Base-by-base conservation (phyloP, 768 basidiomycete species). In the Flagelloscypha sp. region DNA sequence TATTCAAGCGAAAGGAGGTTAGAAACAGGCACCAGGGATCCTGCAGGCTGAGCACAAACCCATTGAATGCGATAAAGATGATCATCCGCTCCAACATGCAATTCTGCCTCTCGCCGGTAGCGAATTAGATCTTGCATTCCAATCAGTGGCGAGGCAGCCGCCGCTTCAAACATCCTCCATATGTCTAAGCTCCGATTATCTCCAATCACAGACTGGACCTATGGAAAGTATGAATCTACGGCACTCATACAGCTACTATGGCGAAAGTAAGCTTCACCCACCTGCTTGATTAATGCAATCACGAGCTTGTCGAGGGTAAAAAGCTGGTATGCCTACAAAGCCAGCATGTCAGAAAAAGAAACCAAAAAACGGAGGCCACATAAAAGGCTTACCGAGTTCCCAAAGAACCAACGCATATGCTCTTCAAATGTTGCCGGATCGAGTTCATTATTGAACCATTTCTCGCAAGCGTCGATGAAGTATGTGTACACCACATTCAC, bases 271-370 rank as follows among this genome's bases (percentile, higher is more conserved):
- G 35, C 7, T 18, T 23, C 33, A 32, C 71, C 55, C 41, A 89
- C 90, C 70, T 95, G 90, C 63, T 97, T 97, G 56, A 97, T 74
- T 34, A 97, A 72, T 15, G 81, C 80, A 9, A 76, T 79, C 38
- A 98, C 79, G 30, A 95, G 62, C 58, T 93, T 90, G 67, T 99
- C 95, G 49, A 99, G 55, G 2, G 95, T 97, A 58, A 94, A 98
- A 45, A 94, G 60, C 36, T 80, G 72, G 61, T 89, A 97, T 4
- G 89, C 92, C 79, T 93, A 65, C 45, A 47, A 66, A 59, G 55
- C 56, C 56, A 24, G 30, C 19, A 43, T 24, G 15, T 43, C 41
- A 37, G 36, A 34, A 42, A 37, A 36, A 27, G 38, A 32, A 44
- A 12, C 24, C 16, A 35, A 29, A 24, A n/a, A 39, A 22, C 27